A percentile compares a stretch with the other conserved stretches of the same genome.
These are phyloP conservation scores for Ensete ventricosum DNA, from an alignment of 176 grass and related monocot genomes.

Conservation along the genomic window DNA sequence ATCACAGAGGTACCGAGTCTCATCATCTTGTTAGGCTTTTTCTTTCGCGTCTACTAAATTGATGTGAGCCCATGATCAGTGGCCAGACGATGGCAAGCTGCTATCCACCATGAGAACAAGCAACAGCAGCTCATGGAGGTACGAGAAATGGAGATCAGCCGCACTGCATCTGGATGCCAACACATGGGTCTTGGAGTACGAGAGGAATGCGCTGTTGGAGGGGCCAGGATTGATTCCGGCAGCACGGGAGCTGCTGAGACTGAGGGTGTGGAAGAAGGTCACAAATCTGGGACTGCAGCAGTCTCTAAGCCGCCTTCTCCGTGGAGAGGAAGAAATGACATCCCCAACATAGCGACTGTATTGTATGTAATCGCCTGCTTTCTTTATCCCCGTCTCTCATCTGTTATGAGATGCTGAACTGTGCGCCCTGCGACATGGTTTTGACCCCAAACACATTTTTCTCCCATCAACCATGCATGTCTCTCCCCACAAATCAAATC, in stretches of 20 bases:
- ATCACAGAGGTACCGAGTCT: slow-evolving; percentile 56
- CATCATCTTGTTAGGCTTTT: slow-evolving; percentile 9
- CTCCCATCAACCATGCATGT: too few relatives aligned
- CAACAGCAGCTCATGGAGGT: slow-evolving; percentile 66
- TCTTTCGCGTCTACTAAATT: too few relatives aligned
- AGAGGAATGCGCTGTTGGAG: slow-evolving; percentile 50
- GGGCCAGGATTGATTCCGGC: slow-evolving; percentile 52
- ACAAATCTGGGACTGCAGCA: slow-evolving; percentile 9
- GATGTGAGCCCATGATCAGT: slow-evolving; percentile 23
- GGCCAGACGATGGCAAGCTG: slow-evolving; percentile 54
- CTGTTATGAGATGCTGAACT: background rate
- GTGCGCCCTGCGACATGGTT: background rate
- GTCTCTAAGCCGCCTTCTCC: background rate
- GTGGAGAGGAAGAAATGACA: background rate
- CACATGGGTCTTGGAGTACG: slow-evolving; percentile 85
- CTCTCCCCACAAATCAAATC: too few relatives aligned
- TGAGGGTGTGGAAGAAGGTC: slow-evolving; percentile 25
- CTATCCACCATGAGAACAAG: slow-evolving; percentile 34
- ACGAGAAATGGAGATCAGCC: slow-evolving; percentile 20
- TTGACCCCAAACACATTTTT: too few relatives aligned
- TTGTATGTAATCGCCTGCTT: background rate
- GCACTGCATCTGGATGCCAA: slow-evolving; percentile 48
- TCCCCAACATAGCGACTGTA: background rate
- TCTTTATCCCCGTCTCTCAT: background rate
- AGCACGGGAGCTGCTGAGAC: slow-evolving; percentile 32